These are phyloP conservation scores for Coccomyxa subellipsoidea DNA, from an alignment of 163 green algal species.

Conservation along the genomic window DNA sequence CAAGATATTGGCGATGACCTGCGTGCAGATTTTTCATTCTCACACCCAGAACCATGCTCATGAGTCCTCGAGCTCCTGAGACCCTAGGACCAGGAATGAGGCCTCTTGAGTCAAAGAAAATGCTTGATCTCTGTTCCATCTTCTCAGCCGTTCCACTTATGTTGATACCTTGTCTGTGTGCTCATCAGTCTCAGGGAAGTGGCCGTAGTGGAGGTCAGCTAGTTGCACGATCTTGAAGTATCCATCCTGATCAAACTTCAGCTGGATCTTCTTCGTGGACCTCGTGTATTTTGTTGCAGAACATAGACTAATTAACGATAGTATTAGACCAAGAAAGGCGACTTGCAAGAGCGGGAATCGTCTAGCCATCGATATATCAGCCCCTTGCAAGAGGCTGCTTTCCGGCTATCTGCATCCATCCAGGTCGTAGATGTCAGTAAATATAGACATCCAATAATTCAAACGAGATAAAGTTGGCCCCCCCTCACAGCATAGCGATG, in stretches of 20 bases:
- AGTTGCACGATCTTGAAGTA: constrained; percentile 7
- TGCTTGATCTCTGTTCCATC: too few species aligned
- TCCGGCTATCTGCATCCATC: neutral
- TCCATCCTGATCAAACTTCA: neutral
- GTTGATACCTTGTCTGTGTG: neutral
- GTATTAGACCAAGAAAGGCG: neutral
- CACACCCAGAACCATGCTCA: too few species aligned
- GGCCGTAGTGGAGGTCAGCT: constrained; percentile 1
- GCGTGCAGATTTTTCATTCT: neutral
- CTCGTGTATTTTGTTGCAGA: neutral
- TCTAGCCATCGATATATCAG: neutral
- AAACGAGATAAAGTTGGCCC: too few species aligned
- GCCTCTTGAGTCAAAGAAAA: too few species aligned
- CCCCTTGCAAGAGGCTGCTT: neutral
- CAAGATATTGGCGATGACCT: neutral
- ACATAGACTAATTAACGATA: neutral
- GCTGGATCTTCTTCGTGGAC: neutral
- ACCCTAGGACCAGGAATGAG: too few species aligned
- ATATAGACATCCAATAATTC: neutral
- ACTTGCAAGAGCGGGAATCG: neutral
- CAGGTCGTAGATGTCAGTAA: neutral
- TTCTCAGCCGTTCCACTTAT: too few species aligned
- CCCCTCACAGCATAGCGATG: neutral
- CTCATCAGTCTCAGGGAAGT: neutral
- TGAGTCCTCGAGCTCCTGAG: too few species aligned